A percentile compares a stretch with the other conserved stretches of the same genome.
phyloP scores from a whole-genome alignment of 2,329 filamentous ascomycete genomes.

The Ophioceras dolichostomum region DNA sequence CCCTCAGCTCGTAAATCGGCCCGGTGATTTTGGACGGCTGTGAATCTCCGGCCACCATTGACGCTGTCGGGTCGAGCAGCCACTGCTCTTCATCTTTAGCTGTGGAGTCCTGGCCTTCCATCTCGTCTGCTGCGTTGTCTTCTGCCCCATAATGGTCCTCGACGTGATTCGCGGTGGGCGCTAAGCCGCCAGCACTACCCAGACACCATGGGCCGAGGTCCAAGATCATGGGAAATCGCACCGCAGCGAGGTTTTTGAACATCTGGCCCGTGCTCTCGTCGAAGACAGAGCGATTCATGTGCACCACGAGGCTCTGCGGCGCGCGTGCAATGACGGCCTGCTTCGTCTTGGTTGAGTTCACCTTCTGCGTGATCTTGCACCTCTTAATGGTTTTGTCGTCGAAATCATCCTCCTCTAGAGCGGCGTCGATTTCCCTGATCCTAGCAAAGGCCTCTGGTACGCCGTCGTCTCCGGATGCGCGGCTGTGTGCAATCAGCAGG shows the following conservation, averaged over 20 bases:
- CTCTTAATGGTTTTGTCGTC: slow-evolving; percentile 55
- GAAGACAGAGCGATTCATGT: slow-evolving; percentile 87
- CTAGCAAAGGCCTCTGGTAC: slow-evolving; percentile 30
- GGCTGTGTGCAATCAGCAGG: slow-evolving; percentile 26
- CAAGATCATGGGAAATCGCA: slow-evolving; percentile 62
- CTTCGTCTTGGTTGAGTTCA: slow-evolving; percentile 74
- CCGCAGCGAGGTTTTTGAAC: slow-evolving; percentile 71
- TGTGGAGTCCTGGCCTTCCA: neutral
- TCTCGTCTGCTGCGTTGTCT: slow-evolving; percentile 12
- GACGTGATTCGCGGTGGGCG: slow-evolving; percentile 1
- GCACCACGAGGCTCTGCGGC: slow-evolving; percentile 69
- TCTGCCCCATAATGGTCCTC: slow-evolving; percentile 7
- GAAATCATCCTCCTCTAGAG: slow-evolving; percentile 70
- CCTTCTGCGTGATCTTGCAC: slow-evolving; percentile 56
- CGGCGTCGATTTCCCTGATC: slow-evolving; percentile 53
- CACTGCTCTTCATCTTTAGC: slow-evolving; percentile 46
- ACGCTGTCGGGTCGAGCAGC: slow-evolving; percentile 53
- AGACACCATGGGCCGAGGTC: slow-evolving; percentile 80
- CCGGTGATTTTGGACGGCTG: slow-evolving; percentile 39
- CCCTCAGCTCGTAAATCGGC: slow-evolving; percentile 63
- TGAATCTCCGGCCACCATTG: slow-evolving; percentile 56
- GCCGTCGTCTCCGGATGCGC: slow-evolving; percentile 4
- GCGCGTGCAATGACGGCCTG: slow-evolving; percentile 77
- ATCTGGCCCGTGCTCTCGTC: slow-evolving; percentile 69
- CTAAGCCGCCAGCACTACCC: slow-evolving; percentile 39